These are phyloP conservation scores for Hanseniaspora occidentalis DNA, from an alignment of 805 yeast genomes.

Conservation along the genomic window DNA sequence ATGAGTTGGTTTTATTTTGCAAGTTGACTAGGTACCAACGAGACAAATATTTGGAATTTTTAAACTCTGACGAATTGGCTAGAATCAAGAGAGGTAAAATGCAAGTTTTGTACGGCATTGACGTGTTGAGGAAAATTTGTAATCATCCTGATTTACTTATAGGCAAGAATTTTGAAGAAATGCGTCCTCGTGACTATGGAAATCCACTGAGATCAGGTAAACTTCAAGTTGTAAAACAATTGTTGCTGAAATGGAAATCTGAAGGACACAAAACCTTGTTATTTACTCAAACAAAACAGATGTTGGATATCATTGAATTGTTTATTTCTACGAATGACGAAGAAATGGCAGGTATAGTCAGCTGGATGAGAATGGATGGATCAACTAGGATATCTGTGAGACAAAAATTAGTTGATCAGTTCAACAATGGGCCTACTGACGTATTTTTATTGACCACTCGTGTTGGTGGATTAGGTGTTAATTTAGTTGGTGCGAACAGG, in stretches of 20 bases:
- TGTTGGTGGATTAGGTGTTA: conserved; percentile 94
- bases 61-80: conserved; percentile 62
- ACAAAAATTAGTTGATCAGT: conserved; percentile 69
- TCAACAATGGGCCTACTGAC: conserved; percentile 48
- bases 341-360: conserved; percentile 24
- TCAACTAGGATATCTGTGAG: conserved; percentile 68
- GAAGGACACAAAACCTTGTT: conserved; percentile 71
- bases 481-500: conserved; percentile 87
- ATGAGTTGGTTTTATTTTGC: conserved; percentile 89
- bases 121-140: conserved; percentile 80
- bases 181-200: conserved; percentile 32
- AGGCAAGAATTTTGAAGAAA: conserved; percentile 26
- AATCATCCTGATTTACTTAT: conserved; percentile 82
- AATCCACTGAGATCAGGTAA: conserved; percentile 66
- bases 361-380: conserved; percentile 86
- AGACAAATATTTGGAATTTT: conserved; percentile 57
- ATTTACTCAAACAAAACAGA: conserved; percentile 90
- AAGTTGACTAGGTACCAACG: conserved; percentile 68
- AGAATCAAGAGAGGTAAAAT: conserved; percentile 65
- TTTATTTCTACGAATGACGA: conserved; percentile 36
- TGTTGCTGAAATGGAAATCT: conserved; percentile 61
- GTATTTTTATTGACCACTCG: conserved; percentile 82
- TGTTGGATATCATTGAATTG: conserved; percentile 76
- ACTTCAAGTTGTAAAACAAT: conserved; percentile 72
- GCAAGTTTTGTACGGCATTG: conserved; percentile 82